Percentiles rank a stretch among this genome's conserved stretches.
These are phyloP conservation scores for Perkinsela sp. DNA, from an alignment of 208 protist species.

Conservation along the genomic window DNA sequence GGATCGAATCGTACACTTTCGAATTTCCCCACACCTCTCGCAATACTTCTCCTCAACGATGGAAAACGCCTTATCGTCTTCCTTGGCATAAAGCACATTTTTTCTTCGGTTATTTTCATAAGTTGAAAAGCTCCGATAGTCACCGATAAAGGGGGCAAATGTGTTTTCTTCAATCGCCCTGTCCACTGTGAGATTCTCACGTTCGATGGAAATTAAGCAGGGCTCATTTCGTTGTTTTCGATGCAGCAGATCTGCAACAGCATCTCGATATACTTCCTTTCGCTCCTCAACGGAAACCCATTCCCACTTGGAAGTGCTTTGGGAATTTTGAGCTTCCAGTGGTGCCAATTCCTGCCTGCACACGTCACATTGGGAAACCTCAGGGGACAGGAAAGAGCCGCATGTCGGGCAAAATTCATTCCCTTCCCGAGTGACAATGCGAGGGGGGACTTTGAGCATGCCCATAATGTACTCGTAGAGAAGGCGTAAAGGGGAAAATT, in stretches of 20 bases:
- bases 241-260: neutral
- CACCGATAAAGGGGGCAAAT: neutral
- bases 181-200: neutral
- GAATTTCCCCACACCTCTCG: slow-evolving; percentile 25
- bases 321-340: neutral
- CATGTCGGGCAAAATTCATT: neutral
- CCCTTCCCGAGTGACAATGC: neutral
- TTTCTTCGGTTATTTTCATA: neutral
- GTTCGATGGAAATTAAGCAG: neutral
- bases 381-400: neutral
- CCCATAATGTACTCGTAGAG: too few relatives aligned
- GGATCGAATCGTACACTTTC: slow-evolving; percentile 35
- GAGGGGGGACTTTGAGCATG: too few relatives aligned
- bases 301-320: neutral
- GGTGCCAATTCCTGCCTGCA: neutral
- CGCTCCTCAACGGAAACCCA: neutral
- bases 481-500: too few relatives aligned
- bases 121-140: neutral
- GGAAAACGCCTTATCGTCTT: neutral
- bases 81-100: neutral
- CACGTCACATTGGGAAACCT: neutral
- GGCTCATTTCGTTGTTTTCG: neutral
- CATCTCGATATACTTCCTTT: neutral
- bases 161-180: neutral
- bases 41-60: slow-evolving; percentile 45